Evolutionary conservation across 352 stramenopile species (phyloP).

Genomic region (Phytophthora quininea): DNA sequence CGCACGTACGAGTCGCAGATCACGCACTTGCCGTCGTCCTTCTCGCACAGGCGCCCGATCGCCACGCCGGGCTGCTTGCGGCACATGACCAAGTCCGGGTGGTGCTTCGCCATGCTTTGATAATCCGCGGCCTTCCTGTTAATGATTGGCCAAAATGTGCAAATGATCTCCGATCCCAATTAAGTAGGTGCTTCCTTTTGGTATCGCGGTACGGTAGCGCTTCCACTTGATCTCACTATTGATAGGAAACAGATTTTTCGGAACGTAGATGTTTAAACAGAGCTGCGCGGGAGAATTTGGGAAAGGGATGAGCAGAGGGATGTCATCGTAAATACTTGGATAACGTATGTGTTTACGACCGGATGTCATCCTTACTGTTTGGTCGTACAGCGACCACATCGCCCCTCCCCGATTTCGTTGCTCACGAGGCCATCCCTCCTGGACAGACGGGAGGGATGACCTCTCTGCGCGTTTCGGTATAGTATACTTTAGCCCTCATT

Average conservation of each 20-base stretch:
- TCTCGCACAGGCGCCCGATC: slow-evolving; percentile 98
- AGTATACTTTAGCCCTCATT: slow-evolving; percentile 81
- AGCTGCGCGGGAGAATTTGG: background rate
- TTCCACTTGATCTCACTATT: background rate
- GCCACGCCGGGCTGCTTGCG: slow-evolving; percentile 98
- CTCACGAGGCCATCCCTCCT: background rate
- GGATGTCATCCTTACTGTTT: background rate
- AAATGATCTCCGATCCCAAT: too few relatives aligned
- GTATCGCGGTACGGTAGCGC: background rate
- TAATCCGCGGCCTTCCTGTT: background rate
- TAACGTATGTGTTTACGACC: background rate
- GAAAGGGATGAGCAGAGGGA: slow-evolving; percentile 6
- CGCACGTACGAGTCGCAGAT: slow-evolving; percentile 99
- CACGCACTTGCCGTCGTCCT: slow-evolving; percentile 99
- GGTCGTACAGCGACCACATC: background rate
- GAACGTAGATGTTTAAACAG: slow-evolving; percentile 12
- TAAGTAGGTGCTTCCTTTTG: too few relatives aligned
- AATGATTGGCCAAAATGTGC: background rate
- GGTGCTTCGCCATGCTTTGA: slow-evolving; percentile 97
- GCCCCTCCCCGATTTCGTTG: background rate
- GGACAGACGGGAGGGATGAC: slow-evolving; percentile 39
- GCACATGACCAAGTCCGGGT: slow-evolving; percentile 99
- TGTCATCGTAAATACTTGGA: background rate
- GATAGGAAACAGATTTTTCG: background rate
- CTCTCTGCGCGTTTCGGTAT: slow-evolving; percentile 61